These are phyloP conservation scores for Pseudogymnoascus sp. DNA, from an alignment of 2,329 filamentous ascomycete genomes.

Conservation along the genomic window DNA sequence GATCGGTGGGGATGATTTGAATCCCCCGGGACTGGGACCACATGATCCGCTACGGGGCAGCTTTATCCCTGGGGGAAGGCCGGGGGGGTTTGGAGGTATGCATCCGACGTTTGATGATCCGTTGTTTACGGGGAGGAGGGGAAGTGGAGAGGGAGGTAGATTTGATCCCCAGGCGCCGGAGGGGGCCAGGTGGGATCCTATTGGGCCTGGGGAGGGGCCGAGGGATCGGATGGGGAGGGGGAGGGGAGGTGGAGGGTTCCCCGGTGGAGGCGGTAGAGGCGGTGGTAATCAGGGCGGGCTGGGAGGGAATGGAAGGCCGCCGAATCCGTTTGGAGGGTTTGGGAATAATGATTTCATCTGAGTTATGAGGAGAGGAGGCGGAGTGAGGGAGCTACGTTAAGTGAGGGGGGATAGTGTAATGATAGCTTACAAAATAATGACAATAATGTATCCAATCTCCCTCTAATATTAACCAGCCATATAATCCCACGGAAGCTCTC, in stretches of 20 bases:
- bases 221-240: constrained; percentile 33
- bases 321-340: constrained; percentile 1
- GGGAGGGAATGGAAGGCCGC: constrained; percentile 31
- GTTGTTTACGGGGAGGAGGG: constrained; percentile 56
- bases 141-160: constrained; percentile 37
- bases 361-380: not conserved
- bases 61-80: constrained; percentile 49
- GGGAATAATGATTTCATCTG: not conserved
- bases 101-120: constrained; percentile 93
- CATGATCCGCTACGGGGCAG: constrained; percentile 68
- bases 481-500: too few species aligned
- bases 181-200: constrained; percentile 84
- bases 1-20: constrained; percentile 79
- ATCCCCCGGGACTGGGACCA: constrained; percentile 78
- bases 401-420: not conserved
- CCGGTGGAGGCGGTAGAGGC: constrained; percentile 35
- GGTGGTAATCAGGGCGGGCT: constrained; percentile 42
- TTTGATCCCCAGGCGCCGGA: constrained; percentile 71
- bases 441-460: not conserved
- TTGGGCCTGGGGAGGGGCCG: constrained; percentile 59
- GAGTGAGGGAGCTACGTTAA: not conserved
- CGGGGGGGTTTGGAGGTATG: constrained; percentile 71
- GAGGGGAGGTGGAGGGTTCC: constrained; percentile 33
- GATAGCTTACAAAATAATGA: not conserved
- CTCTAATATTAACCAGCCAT: too few species aligned